These are phyloP conservation scores for Dryadomyces quercivorus DNA, from an alignment of 2,329 filamentous ascomycete species.

Conservation along the genomic window DNA sequence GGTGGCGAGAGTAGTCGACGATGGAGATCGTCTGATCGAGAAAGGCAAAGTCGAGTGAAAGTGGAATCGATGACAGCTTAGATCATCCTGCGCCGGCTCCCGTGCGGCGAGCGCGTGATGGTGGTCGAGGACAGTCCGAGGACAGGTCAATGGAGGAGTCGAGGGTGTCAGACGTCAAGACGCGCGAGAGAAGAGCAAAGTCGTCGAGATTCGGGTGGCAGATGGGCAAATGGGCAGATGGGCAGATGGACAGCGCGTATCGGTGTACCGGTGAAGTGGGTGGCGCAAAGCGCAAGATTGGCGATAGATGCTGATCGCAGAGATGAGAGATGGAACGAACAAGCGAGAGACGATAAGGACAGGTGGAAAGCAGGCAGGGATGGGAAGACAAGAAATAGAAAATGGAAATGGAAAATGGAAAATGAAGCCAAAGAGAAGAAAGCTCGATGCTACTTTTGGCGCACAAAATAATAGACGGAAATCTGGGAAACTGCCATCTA, in stretches of 20 bases:
- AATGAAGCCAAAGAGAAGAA: background rate
- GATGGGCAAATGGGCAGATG: background rate
- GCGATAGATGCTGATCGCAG: too few relatives aligned
- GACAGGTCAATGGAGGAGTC: background rate
- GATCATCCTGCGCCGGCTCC: background rate
- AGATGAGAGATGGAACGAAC: background rate
- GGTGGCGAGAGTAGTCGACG: too few relatives aligned
- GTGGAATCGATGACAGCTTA: background rate
- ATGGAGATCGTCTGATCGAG: background rate
- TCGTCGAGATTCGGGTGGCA: background rate
- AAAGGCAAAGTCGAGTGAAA: background rate
- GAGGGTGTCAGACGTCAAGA: background rate
- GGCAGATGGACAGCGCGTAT: too few relatives aligned
- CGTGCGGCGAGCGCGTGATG: background rate
- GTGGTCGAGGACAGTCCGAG: too few relatives aligned
- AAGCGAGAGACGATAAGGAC: background rate
- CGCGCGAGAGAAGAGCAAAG: background rate
- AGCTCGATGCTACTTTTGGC: background rate
- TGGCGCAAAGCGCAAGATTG: too few relatives aligned
- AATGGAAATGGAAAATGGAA: too few relatives aligned
- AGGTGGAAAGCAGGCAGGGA: background rate
- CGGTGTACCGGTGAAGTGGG: too few relatives aligned
- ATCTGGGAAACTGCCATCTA: background rate
- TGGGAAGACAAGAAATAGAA: background rate
- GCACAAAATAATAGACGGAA: background rate